phyloP scores from a whole-genome alignment of 768 basidiomycete species.

The Phylloporus arenicola region DNA sequence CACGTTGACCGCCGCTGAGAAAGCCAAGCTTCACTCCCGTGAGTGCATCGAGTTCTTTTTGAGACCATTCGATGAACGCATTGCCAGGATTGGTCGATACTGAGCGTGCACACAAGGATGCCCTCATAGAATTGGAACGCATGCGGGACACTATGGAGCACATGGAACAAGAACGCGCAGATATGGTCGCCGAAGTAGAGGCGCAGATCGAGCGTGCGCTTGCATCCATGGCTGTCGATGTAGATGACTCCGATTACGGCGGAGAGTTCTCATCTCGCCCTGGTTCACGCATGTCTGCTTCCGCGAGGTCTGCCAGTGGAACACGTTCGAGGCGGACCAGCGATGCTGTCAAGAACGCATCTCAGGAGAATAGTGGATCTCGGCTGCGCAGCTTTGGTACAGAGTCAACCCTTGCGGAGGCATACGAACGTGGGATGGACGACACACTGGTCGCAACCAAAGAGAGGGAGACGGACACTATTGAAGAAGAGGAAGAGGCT shows the following conservation, averaged over 20 bases:
- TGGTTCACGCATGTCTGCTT: slow-evolving; percentile 57
- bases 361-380: slow-evolving; percentile 22
- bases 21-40: slow-evolving; percentile 74
- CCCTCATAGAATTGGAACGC: slow-evolving; percentile 69
- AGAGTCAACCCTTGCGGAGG: slow-evolving; percentile 75
- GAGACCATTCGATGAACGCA: background rate
- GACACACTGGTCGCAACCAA: slow-evolving; percentile 32
- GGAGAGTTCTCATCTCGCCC: slow-evolving; percentile 54
- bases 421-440: slow-evolving; percentile 45
- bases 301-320: slow-evolving; percentile 40
- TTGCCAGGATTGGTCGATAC: slow-evolving; percentile 74
- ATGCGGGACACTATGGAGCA: slow-evolving; percentile 84
- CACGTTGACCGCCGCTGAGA: slow-evolving; percentile 72
- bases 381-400: slow-evolving; percentile 69
- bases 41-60: slow-evolving; percentile 28
- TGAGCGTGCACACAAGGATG: slow-evolving; percentile 74
- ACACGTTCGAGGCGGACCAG: slow-evolving; percentile 57
- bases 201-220: slow-evolving; percentile 86
- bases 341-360: slow-evolving; percentile 46
- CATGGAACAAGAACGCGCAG: slow-evolving; percentile 83
- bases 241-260: slow-evolving; percentile 67
- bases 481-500: slow-evolving; percentile 52
- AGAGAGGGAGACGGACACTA: slow-evolving; percentile 48
- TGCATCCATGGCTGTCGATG: slow-evolving; percentile 77
- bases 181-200: slow-evolving; percentile 91